phyloP scores from a whole-genome alignment of 2,329 filamentous ascomycete species.

The Chaetomiaceae sp. region DNA sequence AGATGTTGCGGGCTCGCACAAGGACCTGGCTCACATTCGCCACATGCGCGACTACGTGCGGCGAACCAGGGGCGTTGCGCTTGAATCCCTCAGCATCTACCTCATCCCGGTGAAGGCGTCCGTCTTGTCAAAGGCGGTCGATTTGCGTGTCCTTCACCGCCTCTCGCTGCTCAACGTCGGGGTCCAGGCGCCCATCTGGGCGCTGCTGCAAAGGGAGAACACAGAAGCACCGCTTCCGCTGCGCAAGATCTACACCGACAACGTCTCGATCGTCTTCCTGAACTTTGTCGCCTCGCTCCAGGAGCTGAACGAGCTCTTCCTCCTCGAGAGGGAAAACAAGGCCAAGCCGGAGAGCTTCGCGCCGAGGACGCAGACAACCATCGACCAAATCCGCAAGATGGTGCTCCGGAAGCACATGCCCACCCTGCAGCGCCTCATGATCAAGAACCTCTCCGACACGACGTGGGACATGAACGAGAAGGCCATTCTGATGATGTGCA shows the following conservation, averaged over 20 bases:
- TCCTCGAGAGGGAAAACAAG: slow-evolving; percentile 52
- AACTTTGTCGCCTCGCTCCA: slow-evolving; percentile 49
- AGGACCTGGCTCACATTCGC: slow-evolving; percentile 24
- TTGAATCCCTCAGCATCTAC: slow-evolving; percentile 52
- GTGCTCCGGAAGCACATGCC: slow-evolving; percentile 55
- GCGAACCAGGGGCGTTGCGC: slow-evolving; percentile 52
- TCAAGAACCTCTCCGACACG: slow-evolving; percentile 51
- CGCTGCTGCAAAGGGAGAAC: slow-evolving; percentile 52
- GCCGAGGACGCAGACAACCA: slow-evolving; percentile 45
- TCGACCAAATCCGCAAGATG: slow-evolving; percentile 54
- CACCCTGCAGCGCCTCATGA: slow-evolving; percentile 53
- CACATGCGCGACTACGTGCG: slow-evolving; percentile 51
- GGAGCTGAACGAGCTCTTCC: slow-evolving; percentile 53
- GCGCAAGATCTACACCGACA: slow-evolving; percentile 58
- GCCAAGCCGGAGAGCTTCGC: slow-evolving; percentile 51
- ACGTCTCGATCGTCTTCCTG: slow-evolving; percentile 54
- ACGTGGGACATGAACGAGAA: slow-evolving; percentile 57
- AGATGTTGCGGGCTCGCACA: slow-evolving; percentile 7
- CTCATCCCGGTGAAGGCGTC: slow-evolving; percentile 58
- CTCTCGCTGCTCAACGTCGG: slow-evolving; percentile 62
- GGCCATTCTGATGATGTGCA: slow-evolving; percentile 51
- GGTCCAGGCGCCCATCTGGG: slow-evolving; percentile 57
- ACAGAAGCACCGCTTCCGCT: slow-evolving; percentile 47
- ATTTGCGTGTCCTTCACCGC: slow-evolving; percentile 51
- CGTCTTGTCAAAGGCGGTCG: slow-evolving; percentile 52